Evolutionary conservation across 1,284 basidiomycete species (phyloP).

Genomic region (Stereum hirsutum): DNA sequence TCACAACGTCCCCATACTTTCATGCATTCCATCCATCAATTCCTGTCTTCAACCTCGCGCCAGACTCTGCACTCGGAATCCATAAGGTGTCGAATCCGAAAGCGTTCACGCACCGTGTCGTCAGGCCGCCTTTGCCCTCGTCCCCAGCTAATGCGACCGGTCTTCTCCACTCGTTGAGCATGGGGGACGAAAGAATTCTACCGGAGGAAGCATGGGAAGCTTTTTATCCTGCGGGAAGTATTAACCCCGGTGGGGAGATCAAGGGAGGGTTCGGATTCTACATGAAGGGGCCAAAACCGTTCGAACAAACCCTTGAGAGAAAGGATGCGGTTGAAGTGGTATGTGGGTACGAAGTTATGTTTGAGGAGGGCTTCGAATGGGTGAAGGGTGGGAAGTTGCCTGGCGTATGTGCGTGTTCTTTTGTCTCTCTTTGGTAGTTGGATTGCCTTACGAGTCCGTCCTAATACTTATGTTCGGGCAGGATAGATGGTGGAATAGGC

Average conservation of each 20-base stretch:
- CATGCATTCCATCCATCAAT: neutral
- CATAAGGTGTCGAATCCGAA: conserved; percentile 33
- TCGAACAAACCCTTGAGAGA: conserved; percentile 23
- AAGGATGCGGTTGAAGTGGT: conserved; percentile 35
- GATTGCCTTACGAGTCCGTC: neutral
- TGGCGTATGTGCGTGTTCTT: conserved; percentile 42
- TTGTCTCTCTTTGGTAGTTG: neutral
- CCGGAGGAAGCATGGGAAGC: conserved; percentile 47
- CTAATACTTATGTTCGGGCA: neutral
- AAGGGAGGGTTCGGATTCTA: conserved; percentile 57
- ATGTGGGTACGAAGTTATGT: conserved; percentile 50
- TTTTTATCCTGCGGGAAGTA: conserved; percentile 47
- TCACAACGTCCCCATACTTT: neutral
- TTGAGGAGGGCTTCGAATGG: conserved; percentile 49
- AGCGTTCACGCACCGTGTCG: conserved; percentile 26
- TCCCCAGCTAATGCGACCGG: neutral
- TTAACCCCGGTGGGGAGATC: conserved; percentile 38
- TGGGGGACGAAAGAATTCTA: conserved; percentile 19
- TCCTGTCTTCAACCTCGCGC: neutral
- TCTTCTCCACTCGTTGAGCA: neutral
- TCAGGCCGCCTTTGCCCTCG: conserved; percentile 21
- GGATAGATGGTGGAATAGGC: conserved; percentile 44
- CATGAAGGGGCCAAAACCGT: conserved; percentile 35
- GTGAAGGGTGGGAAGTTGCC: conserved; percentile 58
- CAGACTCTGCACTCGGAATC: conserved; percentile 33